Base-by-base conservation (phyloP, 495 filamentous ascomycete species). In the Cladorrhinum samala region DNA sequence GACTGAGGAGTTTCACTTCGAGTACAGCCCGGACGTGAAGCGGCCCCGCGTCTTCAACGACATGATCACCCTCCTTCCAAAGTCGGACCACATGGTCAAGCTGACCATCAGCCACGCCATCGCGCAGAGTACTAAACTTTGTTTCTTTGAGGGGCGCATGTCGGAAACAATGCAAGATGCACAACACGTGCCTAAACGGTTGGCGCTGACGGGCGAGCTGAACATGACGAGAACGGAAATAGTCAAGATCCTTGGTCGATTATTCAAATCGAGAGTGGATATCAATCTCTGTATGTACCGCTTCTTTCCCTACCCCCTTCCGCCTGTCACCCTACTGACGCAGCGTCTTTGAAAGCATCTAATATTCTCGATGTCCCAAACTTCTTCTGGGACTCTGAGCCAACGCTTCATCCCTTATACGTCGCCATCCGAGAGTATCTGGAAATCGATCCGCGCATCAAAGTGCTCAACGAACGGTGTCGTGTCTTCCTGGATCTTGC, bases 351-450 rank as follows among this genome's bases (percentile, higher is more conserved):
- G 9, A 16, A 50, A 95, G 89, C 93, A 50, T 95, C 89, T 13
- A 99, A 97, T 60, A 90, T 96, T 66, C 86, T 99, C 54, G 92
- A 96, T 67, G 89, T 95, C 2, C 94, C 93, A 40, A 95, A 93
- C 67, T 97, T 99, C 76, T 97, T 99, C 79, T 99, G 93, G 93
- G 90, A 95, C 61, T 86, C 85, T 25, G 93, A 99, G 64, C 93
- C 93, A 33, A 95, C 88, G 2, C 79, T 99, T 0, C 89, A 95
- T 64, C 93, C 93, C 0, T 83, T 99, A 39, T 99, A 99, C 69
- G 82, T 82, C 50, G 93, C 92, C 46, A 90, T 97, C 24, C 87
- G 93, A 59, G 94, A 97, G 63, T 99, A 99, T 66, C 84, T 99
- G 42, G 93, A 99, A 63, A 97, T 99, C 72, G 89, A 92, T 60